Conservation (phyloP, 148 eudicot genomes). For the Chenopodium quinoa region DNA sequence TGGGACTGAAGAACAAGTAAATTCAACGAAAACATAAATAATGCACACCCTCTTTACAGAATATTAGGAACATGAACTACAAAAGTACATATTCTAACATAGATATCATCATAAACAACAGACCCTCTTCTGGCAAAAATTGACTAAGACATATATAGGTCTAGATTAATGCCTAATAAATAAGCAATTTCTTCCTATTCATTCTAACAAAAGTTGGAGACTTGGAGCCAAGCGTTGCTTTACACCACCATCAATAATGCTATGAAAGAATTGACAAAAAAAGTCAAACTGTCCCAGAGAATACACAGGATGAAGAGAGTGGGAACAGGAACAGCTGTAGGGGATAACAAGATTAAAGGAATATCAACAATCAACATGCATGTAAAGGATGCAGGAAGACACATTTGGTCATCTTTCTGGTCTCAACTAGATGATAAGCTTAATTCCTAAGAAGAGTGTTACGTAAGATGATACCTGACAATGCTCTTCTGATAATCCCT, state of each 20-base stretch:
- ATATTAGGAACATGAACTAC: background rate
- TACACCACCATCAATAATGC: background rate
- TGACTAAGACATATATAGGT: background rate
- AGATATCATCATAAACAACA: background rate
- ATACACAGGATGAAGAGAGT: background rate
- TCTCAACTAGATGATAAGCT: background rate
- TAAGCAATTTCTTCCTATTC: background rate
- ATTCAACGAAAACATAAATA: background rate
- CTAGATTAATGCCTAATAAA: background rate
- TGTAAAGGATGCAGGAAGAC: background rate
- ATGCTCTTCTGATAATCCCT: constrained; percentile 83
- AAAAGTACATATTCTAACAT: background rate
- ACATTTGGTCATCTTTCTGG: background rate
- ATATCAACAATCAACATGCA: background rate
- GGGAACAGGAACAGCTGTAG: background rate
- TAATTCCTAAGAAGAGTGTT: background rate
- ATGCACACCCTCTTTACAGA: background rate
- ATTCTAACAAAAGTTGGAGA: background rate
- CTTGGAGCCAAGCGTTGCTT: background rate
- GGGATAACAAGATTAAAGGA: background rate
- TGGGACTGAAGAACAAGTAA: background rate
- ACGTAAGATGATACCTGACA: constrained; percentile 61
- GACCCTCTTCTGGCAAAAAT: background rate
- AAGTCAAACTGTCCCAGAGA: background rate
- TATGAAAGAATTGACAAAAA: background rate